Evolutionary conservation across 768 basidiomycete species (phyloP).

Genomic region (Xerocomus brunneocitrinus): DNA sequence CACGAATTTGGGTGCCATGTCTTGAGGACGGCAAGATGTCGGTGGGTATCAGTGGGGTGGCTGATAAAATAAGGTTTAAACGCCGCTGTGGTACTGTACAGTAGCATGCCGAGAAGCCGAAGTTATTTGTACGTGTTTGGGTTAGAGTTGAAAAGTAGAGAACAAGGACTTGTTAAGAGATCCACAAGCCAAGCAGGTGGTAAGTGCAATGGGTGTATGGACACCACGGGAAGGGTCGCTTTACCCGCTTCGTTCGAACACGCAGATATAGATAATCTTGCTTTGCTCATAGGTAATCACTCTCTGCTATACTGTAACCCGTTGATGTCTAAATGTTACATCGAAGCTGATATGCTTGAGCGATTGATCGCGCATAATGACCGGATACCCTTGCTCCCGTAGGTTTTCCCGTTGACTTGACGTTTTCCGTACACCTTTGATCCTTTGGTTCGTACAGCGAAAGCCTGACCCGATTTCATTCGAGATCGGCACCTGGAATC

Average conservation of each 20-base stretch:
- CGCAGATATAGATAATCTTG: slow-evolving; percentile 76
- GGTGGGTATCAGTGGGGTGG: slow-evolving; percentile 11
- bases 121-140: slow-evolving; percentile 37
- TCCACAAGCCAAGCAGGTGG: slow-evolving; percentile 28
- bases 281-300: slow-evolving; percentile 78
- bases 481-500: slow-evolving; percentile 84
- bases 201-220: slow-evolving; percentile 75
- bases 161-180: background rate
- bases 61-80: slow-evolving; percentile 49
- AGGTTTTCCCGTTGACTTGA: slow-evolving; percentile 30
- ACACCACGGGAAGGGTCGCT: slow-evolving; percentile 70
- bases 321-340: slow-evolving; percentile 14
- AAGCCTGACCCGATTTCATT: slow-evolving; percentile 94
- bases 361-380: slow-evolving; percentile 96
- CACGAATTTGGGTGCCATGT: slow-evolving; percentile 81
- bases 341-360: slow-evolving; percentile 90
- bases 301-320: slow-evolving; percentile 20
- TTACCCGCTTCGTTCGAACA: slow-evolving; percentile 83
- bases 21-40: slow-evolving; percentile 16
- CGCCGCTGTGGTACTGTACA: slow-evolving; percentile 57
- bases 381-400: slow-evolving; percentile 86
- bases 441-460: slow-evolving; percentile 46
- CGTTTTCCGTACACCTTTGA: slow-evolving; percentile 16
- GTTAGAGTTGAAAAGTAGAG: slow-evolving; percentile 1
- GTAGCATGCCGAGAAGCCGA: slow-evolving; percentile 27